A percentile compares a stretch with the other conserved stretches of the same genome.
These are phyloP conservation scores for Hanseniaspora meyeri DNA, from an alignment of 805 yeast species.

Conservation along the genomic window DNA sequence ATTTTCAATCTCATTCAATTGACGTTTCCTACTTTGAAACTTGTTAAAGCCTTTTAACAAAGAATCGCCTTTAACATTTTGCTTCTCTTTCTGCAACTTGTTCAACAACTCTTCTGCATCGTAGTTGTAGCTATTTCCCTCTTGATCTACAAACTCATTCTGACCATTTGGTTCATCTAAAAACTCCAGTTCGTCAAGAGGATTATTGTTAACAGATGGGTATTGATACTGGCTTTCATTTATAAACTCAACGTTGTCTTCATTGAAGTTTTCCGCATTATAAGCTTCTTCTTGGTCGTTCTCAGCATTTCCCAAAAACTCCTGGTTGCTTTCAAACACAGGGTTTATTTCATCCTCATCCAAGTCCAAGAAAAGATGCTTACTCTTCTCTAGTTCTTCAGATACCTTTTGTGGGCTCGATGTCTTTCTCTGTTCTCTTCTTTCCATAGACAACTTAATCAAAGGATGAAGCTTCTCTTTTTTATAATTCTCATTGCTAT, in stretches of 20 bases:
- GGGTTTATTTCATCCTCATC: neutral
- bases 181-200: neutral
- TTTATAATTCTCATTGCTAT: neutral
- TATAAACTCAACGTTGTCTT: neutral
- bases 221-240: conserved; percentile 1
- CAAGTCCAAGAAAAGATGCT: conserved; percentile 11
- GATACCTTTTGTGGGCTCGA: neutral
- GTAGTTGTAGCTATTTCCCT: conserved; percentile 7
- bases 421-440: conserved; percentile 3
- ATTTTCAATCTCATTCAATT: neutral
- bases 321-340: neutral
- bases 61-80: neutral
- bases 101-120: neutral
- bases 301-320: neutral
- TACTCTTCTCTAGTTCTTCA: neutral
- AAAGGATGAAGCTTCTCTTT: conserved; percentile 2
- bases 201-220: neutral
- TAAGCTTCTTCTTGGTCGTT: neutral
- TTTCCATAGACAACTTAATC: conserved; percentile 1
- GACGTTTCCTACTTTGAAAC: conserved; percentile 5
- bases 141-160: conserved; percentile 7
- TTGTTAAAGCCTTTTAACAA: conserved; percentile 5
- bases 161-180: neutral
- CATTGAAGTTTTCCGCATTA: neutral
- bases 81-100: neutral